Evolutionary conservation across 257 asterid genomes (phyloP).

Genomic region (Jaltomata sinuosa): DNA sequence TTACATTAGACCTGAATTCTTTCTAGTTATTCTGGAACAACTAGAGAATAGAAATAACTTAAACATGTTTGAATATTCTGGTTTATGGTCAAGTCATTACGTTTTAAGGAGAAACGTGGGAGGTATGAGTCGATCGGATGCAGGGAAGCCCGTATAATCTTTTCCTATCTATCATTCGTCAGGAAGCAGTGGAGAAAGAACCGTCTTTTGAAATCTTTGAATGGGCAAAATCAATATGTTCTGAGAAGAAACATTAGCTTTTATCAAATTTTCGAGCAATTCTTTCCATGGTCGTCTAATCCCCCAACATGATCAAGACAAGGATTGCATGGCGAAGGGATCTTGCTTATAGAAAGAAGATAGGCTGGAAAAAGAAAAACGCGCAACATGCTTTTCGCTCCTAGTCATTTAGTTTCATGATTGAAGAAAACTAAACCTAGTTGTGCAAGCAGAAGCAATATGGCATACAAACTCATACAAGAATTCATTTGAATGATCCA

Average conservation of each 20-base stretch:
- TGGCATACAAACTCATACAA: background rate
- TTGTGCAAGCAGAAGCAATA: background rate
- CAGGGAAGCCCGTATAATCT: too few species aligned
- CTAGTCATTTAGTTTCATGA: background rate
- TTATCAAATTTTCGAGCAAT: background rate
- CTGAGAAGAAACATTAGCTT: too few species aligned
- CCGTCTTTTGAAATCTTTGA: too few species aligned
- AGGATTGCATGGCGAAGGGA: background rate
- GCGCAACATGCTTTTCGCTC: too few species aligned
- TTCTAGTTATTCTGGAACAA: background rate
- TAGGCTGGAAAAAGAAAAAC: background rate
- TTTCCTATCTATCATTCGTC: too few species aligned
- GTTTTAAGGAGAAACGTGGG: too few species aligned
- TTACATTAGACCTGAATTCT: background rate
- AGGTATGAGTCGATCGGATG: too few species aligned
- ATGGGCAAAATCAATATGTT: too few species aligned
- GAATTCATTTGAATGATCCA: too few species aligned
- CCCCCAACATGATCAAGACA: background rate
- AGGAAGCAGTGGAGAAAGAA: too few species aligned
- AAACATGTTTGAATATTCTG: background rate
- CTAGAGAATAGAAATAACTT: too few species aligned
- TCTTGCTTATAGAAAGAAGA: background rate
- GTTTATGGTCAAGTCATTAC: background rate
- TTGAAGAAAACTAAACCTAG: too few species aligned
- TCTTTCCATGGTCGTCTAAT: background rate